Base-by-base conservation (phyloP, 169 alveolate species). In the Plasmodium fragile region DNA sequence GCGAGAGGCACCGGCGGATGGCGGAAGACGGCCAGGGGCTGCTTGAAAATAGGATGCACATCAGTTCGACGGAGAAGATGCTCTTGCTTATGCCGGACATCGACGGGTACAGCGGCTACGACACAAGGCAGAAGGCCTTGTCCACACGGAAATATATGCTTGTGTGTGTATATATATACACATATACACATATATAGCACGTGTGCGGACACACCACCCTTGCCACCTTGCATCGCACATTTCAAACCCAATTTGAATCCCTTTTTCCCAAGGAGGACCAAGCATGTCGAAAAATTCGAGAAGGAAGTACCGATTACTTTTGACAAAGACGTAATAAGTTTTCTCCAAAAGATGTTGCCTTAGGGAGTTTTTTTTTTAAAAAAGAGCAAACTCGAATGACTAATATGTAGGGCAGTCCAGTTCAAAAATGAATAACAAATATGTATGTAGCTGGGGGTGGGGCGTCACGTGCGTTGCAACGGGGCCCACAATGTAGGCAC, bases 261-360 rank as follows among this genome's bases (percentile, higher is more conserved):
- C 69, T 45, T 85, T 85, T 85, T 55, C 22, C 81, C 11, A 87
- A 87, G 93, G 81, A 77, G 18, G 45, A 25, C 34, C 4, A 87
- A 45, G 72, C 93, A 87, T 77, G 77, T 87, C 65, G 71, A 87
- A 87, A 87, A 87, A 87, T 87, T 87, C 45, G 93, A 87, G 45
- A 87, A 59, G 49, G 93, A 87, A 87, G 70, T 70, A 34, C 73
- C 52, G n/a, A 8, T 77, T 5, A 30, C 32, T 16, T 78, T 87
- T 28, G 87, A 87, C 52, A 32, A 73, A 22, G 93, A 87, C 34
- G 53, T 77, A 8, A 53, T 87, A 52, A 78, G 25, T 6, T 53
- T 77, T 75, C 41, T 87, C 32, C 82, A 87, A 87, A 87, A 87
- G 36, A 73, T 77, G 72, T 39, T 87, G 10, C 82, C 84, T 10